Evolutionary conservation across 306 rosid species (phyloP), one percentile per base, ranked within the genome.

Genomic region (Malus fusca): DNA sequence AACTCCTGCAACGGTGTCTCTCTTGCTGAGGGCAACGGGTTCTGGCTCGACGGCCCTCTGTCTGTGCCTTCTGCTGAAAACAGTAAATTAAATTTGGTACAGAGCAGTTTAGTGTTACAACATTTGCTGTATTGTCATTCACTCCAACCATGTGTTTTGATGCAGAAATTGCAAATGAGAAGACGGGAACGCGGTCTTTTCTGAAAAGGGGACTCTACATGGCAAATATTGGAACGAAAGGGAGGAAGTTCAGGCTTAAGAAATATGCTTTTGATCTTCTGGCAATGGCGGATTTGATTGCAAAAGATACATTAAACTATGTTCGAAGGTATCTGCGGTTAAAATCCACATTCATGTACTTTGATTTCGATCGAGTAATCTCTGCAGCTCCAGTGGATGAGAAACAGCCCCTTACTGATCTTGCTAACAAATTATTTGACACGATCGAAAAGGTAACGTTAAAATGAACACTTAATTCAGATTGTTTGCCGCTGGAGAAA

Each of bases 381-480:
- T 85, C 97, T 15, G 93, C 99, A 48, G 89, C 79, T 66, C 77
- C 88, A 0, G 81, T 17, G 11, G 77, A 64, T 18, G 92, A 89
- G 25, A 96, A 92, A 84, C 96, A 90, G 77, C 87, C 91, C 23
- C 85, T 96, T 26, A 80, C 84, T 25, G 82, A 88, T 75, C 81
- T 95, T 73, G 99, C 97, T 5, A 95, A 88, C 86, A 84, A 80
- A 82, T 75, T 96, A 77, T 96, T 96, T 68, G 92, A 92, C 82
- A 89, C 87, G 63, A 88, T 92, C 30, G 99, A 96, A 74, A 84
- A 87, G 99, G 98, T 92, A 84, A 23, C 22, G 8, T 2, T 28
- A 51, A 11, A 44, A 11, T 2, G 37, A 21, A 37, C 44, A 30
- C 11, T 17, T 21, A 4, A 11, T 52, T 14, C 21, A 33, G 22